These are phyloP conservation scores for Fusarium sp. DNA, from an alignment of 2,329 filamentous ascomycete species.

Conservation along the genomic window DNA sequence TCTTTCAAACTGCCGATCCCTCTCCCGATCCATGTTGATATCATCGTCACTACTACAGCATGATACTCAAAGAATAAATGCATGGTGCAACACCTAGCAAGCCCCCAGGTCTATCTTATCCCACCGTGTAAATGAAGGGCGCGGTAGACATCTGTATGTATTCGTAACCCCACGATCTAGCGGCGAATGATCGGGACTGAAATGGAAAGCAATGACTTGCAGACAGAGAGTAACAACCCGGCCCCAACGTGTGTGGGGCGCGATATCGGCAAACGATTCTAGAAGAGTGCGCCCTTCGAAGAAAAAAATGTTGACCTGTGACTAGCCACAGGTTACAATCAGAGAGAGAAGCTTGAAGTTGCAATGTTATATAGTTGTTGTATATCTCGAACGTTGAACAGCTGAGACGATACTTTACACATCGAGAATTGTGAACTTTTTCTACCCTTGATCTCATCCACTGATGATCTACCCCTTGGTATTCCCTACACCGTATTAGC, in stretches of 20 bases:
- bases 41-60: not conserved
- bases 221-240: conserved; percentile 9
- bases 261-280: conserved; percentile 37
- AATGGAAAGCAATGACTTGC: conserved; percentile 15
- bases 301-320: conserved; percentile 21
- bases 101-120: not conserved
- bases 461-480: conserved; percentile 17
- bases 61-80: not conserved
- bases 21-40: not conserved
- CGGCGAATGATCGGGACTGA: conserved; percentile 19
- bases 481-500: conserved; percentile 11
- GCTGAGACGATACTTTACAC: not conserved
- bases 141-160: not conserved
- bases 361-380: not conserved
- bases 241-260: conserved; percentile 31
- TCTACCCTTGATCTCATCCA: conserved; percentile 3
- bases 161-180: not conserved
- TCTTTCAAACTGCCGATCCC: not conserved
- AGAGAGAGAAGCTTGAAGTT: conserved; percentile 1
- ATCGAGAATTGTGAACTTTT: not conserved
- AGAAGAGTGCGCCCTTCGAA: conserved; percentile 20
- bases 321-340: not conserved
- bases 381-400: conserved; percentile 4
- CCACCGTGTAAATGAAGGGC: conserved; percentile 19
- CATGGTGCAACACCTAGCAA: not conserved